phyloP scores from a whole-genome alignment of 306 rosid species.

The Astragalus glycyphyllos region DNA sequence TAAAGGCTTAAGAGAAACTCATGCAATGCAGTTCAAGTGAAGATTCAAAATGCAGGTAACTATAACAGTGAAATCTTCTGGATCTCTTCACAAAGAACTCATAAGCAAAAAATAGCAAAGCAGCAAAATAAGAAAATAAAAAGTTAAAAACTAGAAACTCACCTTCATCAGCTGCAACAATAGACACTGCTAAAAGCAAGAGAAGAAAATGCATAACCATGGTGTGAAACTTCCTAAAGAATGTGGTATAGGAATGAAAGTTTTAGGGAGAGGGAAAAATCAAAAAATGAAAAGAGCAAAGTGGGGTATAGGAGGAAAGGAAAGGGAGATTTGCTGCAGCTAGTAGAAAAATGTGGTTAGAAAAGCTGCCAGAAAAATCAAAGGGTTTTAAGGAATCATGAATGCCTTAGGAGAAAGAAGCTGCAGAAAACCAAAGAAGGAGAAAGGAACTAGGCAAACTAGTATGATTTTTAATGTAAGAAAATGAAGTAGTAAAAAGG shows the following conservation, averaged over 20 bases:
- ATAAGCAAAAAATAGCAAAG: not conserved
- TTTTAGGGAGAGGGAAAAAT: constrained; percentile 35
- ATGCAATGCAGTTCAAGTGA: constrained; percentile 26
- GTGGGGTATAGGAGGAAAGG: too few relatives aligned
- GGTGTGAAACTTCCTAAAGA: constrained; percentile 24
- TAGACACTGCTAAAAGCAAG: constrained; percentile 51
- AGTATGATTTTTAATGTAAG: too few relatives aligned
- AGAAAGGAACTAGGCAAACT: too few relatives aligned
- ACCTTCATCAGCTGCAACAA: constrained; percentile 73
- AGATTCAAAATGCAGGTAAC: constrained; percentile 23
- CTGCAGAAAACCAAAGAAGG: constrained; percentile 10
- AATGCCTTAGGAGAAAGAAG: too few relatives aligned
- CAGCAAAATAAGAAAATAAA: not conserved
- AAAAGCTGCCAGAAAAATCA: constrained; percentile 37
- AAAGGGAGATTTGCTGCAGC: not conserved
- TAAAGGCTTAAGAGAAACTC: too few relatives aligned
- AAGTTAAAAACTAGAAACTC: constrained; percentile 5
- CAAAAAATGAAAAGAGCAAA: constrained; percentile 31
- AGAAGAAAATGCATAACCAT: constrained; percentile 61
- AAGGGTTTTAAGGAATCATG: too few relatives aligned
- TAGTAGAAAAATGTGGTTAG: not conserved
- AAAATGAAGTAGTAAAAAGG: too few relatives aligned
- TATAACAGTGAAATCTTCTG: not conserved
- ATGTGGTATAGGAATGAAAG: constrained; percentile 39
- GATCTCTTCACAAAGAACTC: constrained; percentile 7